Evolutionary conservation across 2,329 filamentous ascomycete genomes (phyloP), one percentile per base, ranked within the genome.

Genomic region (Paecilomyces sp.): DNA sequence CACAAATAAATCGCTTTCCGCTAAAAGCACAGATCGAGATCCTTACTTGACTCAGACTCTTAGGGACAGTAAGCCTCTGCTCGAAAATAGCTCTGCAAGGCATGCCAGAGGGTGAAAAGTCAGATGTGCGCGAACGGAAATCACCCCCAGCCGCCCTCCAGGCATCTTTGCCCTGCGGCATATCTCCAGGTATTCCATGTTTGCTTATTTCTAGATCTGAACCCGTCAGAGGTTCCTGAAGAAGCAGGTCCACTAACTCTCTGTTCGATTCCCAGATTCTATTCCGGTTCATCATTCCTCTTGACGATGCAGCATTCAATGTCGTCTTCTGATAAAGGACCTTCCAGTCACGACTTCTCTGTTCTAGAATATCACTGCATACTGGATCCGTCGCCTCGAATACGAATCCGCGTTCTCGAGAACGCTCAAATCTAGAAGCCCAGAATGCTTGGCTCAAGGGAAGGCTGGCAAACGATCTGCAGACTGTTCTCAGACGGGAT

Each of bases 261-360:
- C 57, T 51, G 9, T 57, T 58, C 52, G 30, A 62, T 31, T 61
- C 33, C 62, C 63, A 66, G n/a, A 67, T 60, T 41, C 62, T 58
- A 55, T 41, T 58, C 34, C 65, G 61, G 47, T 64, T 64, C 55
- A 57, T 57, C 50, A 65, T 41, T 41, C 57, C 54, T 12, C 47
- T 51, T 1, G 56, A 57, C 9, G 62, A 50, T 3, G 41, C 28
- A 18, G 53, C 12, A 9, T n/a, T 58, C 25, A 56, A 12, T 22
- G 55, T 41, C n/a, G 62, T 64, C 47, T 55, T 58, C n/a, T 65
- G 31, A 47, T 65, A 66, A 25, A 66, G 52, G 8, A 51, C 41
- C 57, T 59, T 65, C 65, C 64, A 67, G 31, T 79, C 60, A 9
- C 62, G 60, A 36, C 33, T 22, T 25, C 60, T 50, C 24, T 56